Conservation (phyloP, 768 basidiomycete species). For the Leccinum uliginosum region DNA sequence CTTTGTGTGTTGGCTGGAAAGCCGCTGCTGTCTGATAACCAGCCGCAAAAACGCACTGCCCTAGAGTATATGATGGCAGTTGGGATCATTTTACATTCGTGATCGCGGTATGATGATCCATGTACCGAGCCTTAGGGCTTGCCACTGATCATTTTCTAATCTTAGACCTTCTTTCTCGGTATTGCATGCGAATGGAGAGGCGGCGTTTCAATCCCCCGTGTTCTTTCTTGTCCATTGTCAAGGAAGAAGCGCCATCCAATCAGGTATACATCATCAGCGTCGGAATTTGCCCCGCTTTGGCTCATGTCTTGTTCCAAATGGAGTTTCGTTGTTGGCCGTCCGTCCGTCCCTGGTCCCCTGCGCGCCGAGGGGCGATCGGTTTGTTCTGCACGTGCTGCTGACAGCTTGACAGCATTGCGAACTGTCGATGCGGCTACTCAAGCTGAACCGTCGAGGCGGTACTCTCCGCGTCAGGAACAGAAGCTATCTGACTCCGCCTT, state of each 20-base stretch:
- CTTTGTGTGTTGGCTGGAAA: background rate
- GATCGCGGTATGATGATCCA: background rate
- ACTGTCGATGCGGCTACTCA: too few relatives aligned
- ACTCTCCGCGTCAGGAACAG: background rate
- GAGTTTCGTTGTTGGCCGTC: background rate
- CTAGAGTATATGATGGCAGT: background rate
- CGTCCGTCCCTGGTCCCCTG: background rate
- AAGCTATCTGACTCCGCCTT: background rate
- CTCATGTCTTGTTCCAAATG: background rate
- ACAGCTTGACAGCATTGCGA: too few relatives aligned
- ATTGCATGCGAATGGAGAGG: background rate
- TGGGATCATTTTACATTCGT: background rate
- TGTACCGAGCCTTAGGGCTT: background rate
- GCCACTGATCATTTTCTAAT: background rate
- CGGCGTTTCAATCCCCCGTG: background rate
- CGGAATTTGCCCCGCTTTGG: background rate
- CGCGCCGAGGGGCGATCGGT: too few relatives aligned
- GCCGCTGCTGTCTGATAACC: background rate
- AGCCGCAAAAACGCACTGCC: background rate
- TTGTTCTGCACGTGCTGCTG: too few relatives aligned
- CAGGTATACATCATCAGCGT: background rate
- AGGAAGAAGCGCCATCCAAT: background rate
- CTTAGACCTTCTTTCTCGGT: background rate
- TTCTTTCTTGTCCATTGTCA: background rate
- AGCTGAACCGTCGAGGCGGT: too few relatives aligned